Evolutionary conservation across 2,329 filamentous ascomycete species (phyloP).

Genomic region (Aspergillus ochraceus): DNA sequence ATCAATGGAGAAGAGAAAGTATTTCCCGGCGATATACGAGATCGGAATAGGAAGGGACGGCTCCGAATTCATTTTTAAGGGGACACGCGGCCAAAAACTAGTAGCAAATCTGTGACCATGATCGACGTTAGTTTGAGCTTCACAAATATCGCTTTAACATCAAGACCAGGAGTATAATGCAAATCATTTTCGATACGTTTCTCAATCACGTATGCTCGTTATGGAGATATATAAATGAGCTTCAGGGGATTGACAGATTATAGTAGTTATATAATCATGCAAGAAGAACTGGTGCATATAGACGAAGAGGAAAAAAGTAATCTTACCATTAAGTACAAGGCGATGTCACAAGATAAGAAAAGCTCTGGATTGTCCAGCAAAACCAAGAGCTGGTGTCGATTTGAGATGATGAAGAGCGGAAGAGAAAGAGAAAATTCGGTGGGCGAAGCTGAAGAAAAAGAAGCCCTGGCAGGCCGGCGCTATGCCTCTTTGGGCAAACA

Average conservation of each 20-base stretch:
- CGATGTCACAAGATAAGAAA: slow-evolving; percentile 7
- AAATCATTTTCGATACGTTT: slow-evolving; percentile 44
- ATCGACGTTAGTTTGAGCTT: slow-evolving; percentile 25
- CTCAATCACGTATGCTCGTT: slow-evolving; percentile 44
- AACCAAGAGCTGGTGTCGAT: slow-evolving; percentile 21
- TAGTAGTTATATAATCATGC: slow-evolving; percentile 65
- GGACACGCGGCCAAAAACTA: not conserved
- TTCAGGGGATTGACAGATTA: slow-evolving; percentile 87
- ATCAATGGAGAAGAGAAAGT: slow-evolving; percentile 85
- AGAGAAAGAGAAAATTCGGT: slow-evolving; percentile 16
- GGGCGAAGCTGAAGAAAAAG: slow-evolving; percentile 8
- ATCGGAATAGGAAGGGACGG: slow-evolving; percentile 68
- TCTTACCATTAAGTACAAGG: slow-evolving; percentile 33
- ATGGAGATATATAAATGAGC: slow-evolving; percentile 42
- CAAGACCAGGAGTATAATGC: slow-evolving; percentile 14
- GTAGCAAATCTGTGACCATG: not conserved
- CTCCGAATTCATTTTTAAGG: slow-evolving; percentile 31
- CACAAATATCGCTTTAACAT: slow-evolving; percentile 5
- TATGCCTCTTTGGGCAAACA: slow-evolving; percentile 8
- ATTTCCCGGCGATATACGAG: slow-evolving; percentile 75
- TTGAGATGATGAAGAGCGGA: slow-evolving; percentile 13
- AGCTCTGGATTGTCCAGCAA: slow-evolving; percentile 31
- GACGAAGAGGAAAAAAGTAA: not conserved
- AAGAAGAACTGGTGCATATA: slow-evolving; percentile 14
- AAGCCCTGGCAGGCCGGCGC: not conserved